Base-by-base conservation (phyloP, 352 stramenopile genomes). In the Peronospora destructor region DNA sequence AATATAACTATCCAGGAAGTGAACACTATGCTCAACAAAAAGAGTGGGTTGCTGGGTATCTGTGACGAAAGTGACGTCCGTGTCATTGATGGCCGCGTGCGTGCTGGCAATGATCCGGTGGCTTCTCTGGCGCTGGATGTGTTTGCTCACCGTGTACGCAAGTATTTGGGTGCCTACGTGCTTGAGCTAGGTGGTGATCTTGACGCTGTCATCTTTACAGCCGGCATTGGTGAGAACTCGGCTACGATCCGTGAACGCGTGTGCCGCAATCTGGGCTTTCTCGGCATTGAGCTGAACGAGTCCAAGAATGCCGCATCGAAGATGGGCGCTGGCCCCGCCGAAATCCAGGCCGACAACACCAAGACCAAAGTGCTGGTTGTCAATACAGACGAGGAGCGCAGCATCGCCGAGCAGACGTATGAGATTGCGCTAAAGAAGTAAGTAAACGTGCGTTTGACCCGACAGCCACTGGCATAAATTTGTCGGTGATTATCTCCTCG, bases 181-280 rank as follows among this genome's bases (percentile, higher is more conserved):
- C 56, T 95, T 14, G 74, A 89, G 45, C 61, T 95, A 26, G 62
- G 61, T 25, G 83, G 73, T 10, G 44, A 71, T 1, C 45, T 93
- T 2, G 84, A 95, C 51, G 85, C 76, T n/a, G 63, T 96, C 26
- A 70, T 96, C 33, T 96, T 96, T 59, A 95, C 85, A 10, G 87
- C 75, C 2, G 87, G 87, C 46, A 93, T 95, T 55, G 87, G 87
- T 42, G 85, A 95, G 53, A 86, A 70, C 53, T 87, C 76, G 48
- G 69, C 79, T 36, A 82, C 89, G 60, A 76, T 96, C 38, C 79
- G 84, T 44, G 64, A 77, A 53, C 68, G 73, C 37, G 80, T 89
- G 53, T 83, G 84, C 43, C 59, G 58, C 13, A 61, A 84, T 52
- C 46, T 96, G 19, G 30, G 37, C 23, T 77, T 79, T 48, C 59